Evolutionary conservation across 176 grass and related monocot genomes (phyloP), one percentile per base, ranked within the genome.

Genomic region (Oryza coarctata): DNA sequence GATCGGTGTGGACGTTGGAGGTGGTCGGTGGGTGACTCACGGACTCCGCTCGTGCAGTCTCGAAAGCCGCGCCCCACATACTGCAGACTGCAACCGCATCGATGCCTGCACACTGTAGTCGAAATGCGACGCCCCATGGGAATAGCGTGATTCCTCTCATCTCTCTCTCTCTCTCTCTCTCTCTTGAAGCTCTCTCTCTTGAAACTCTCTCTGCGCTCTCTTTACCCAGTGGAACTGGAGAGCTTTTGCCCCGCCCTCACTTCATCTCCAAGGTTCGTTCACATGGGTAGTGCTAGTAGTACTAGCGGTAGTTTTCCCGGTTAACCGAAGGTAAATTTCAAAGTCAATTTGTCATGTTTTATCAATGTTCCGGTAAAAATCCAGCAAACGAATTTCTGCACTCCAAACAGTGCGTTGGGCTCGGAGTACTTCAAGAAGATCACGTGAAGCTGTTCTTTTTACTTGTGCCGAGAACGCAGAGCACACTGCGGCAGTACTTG

Each of bases 11-110:
- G 13, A 17, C n/a, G 55, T n/a, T 25, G 55, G 55, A 3, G 55
- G 6, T 32, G 18, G 57, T 4, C 27, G 62, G 69, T 39, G 57
- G 38, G 14, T 26, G 70, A 32, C 39, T n/a, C n/a, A n/a, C n/a
- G n/a, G n/a, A n/a, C n/a, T 63, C 87, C 77, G 77, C 87, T 89
- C 87, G 87, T 89, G 87, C 83, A 30, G 17, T 86, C 83, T 89
- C 88, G 88, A 32, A 73, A 76, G 78, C 57, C 41, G 78, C 18
- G 87, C 82, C 63, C 38, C 44, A 3, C 55, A 12, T 20, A 6
- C 58, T n/a, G 0, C 30, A 15, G 49, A 52, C 28, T 1, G 27
- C 28, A 61, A 64, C 76, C 20, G 82, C 82, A 76, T 85, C 87
- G 63, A 69, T 52, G 82, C 67, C 74, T 17, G 58, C 43, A 45